Percentiles rank a stretch among this genome's conserved stretches.
phyloP scores from a whole-genome alignment of 148 eudicot species.

The Camellia japonica region DNA sequence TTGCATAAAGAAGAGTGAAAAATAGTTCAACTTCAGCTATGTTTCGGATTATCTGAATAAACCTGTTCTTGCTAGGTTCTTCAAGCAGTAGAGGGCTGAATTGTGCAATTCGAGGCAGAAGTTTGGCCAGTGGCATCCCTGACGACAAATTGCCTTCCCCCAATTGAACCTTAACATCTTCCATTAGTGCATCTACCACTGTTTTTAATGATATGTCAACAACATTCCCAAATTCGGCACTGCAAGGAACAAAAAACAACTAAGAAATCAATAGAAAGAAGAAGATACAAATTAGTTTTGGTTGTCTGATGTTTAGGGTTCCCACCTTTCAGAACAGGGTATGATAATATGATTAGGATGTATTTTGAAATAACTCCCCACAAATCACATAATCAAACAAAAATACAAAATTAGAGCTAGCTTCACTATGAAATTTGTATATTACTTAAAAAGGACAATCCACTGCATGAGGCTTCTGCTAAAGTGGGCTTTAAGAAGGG shows the following conservation, averaged over 20 bases:
- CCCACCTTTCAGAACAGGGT: background rate
- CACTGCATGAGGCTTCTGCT: too few relatives aligned
- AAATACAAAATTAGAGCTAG: background rate
- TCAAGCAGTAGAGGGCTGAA: constrained; percentile 58
- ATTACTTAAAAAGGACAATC: background rate
- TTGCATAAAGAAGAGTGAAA: constrained; percentile 83
- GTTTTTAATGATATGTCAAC: constrained; percentile 66
- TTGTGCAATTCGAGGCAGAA: constrained; percentile 62
- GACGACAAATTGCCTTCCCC: constrained; percentile 41
- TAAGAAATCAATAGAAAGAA: background rate
- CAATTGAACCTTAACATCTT: constrained; percentile 47
- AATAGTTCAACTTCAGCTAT: constrained; percentile 78
- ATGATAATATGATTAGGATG: background rate
- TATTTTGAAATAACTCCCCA: background rate
- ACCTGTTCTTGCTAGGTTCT: constrained; percentile 58
- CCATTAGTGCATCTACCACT: constrained; percentile 46
- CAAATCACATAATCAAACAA: background rate
- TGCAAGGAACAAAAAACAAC: constrained; percentile 25
- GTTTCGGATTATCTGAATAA: constrained; percentile 47
- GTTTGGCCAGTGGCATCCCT: constrained; percentile 77
- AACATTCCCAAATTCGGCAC: constrained; percentile 70
- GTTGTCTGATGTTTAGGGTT: background rate
- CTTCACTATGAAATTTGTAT: background rate
- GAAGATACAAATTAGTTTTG: background rate
- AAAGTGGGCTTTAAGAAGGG: too few relatives aligned